A percentile compares a stretch with the other conserved stretches of the same genome.
phyloP scores from a whole-genome alignment of 805 yeast species.

The Suhomyces sp. region DNA sequence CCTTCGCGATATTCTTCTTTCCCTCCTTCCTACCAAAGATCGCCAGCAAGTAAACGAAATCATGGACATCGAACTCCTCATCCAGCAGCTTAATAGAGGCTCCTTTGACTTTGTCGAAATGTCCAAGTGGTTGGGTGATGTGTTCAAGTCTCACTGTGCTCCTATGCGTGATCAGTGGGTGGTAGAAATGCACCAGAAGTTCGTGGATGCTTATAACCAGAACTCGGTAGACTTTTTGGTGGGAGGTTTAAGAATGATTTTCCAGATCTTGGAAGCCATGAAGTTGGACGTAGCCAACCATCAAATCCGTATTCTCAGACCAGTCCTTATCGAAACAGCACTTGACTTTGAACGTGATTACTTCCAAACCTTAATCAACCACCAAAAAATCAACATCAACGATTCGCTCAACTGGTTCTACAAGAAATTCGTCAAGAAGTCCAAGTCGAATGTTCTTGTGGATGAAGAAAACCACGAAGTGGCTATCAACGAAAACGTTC shows the following conservation, averaged over 20 bases:
- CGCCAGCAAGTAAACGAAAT: slow-evolving; percentile 62
- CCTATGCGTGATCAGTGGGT: slow-evolving; percentile 95
- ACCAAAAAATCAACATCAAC: slow-evolving; percentile 56
- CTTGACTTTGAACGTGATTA: slow-evolving; percentile 87
- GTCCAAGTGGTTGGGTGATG: slow-evolving; percentile 68
- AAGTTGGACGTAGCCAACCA: slow-evolving; percentile 94
- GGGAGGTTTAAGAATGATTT: slow-evolving; percentile 72
- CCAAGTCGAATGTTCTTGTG: slow-evolving; percentile 5
- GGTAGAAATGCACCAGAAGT: slow-evolving; percentile 67
- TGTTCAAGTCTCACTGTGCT: slow-evolving; percentile 88
- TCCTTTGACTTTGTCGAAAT: slow-evolving; percentile 71
- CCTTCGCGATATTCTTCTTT: slow-evolving; percentile 69
- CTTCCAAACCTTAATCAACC: slow-evolving; percentile 51
- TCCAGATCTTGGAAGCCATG: slow-evolving; percentile 88
- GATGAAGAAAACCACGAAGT: slow-evolving; percentile 12
- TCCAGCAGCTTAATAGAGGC: slow-evolving; percentile 70
- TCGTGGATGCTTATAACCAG: slow-evolving; percentile 48
- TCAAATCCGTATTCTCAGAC: slow-evolving; percentile 81
- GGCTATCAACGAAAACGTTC: slow-evolving; percentile 14
- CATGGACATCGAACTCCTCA: slow-evolving; percentile 69
- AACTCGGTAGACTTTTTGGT: slow-evolving; percentile 52
- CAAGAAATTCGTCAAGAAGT: slow-evolving; percentile 26
- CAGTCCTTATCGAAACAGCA: slow-evolving; percentile 81
- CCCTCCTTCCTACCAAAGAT: slow-evolving; percentile 76
- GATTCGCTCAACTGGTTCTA: slow-evolving; percentile 69